Evolutionary conservation across 768 basidiomycete genomes (phyloP), one percentile per base, ranked within the genome.

Genomic region (Serendipita sp.): DNA sequence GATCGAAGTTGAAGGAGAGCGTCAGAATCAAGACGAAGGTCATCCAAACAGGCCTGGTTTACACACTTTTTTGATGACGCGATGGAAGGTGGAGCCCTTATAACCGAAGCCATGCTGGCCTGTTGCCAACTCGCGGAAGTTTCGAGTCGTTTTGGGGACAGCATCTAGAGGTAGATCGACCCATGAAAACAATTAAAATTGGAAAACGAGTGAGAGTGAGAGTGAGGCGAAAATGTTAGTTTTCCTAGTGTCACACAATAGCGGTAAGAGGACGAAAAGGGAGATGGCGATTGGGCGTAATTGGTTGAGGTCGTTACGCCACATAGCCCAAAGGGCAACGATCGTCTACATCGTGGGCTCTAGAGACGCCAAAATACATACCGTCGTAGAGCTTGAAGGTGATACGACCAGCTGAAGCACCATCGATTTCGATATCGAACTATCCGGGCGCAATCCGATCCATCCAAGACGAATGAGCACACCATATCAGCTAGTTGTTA

Each of bases 331-430:
- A 51, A 5, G 48, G n/a, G 16, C 16, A 28, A 36, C 28, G 56
- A 60, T 60, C 28, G 28, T n/a, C 23, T 36, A n/a, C 10, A 60
- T 60, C 56, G 36, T 10, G 18, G 28, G 35, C 28, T n/a, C 35
- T 10, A 36, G 32, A 32, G 32, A 60, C 11, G n/a, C 30, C n/a
- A 51, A 51, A n/a, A n/a, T 51, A 51, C 30, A 73, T 80, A 3
- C 83, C 78, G 76, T 94, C 91, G 74, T 78, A 93, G 32, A 98
- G 83, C 78, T 85, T 85, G 84, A 97, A 93, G 65, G 81, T 77
- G 72, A 96, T 82, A 54, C 75, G 73, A 65, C 77, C 78, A 54
- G 74, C 70, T 44, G 73, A 71, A 32, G 65, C 18, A 46, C 66
- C 71, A 63, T 72, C 75, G 67, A 78, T 78, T 63, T 71, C 68